Conservation (phyloP, 768 basidiomycete species). For the Lyophyllum semitale region DNA sequence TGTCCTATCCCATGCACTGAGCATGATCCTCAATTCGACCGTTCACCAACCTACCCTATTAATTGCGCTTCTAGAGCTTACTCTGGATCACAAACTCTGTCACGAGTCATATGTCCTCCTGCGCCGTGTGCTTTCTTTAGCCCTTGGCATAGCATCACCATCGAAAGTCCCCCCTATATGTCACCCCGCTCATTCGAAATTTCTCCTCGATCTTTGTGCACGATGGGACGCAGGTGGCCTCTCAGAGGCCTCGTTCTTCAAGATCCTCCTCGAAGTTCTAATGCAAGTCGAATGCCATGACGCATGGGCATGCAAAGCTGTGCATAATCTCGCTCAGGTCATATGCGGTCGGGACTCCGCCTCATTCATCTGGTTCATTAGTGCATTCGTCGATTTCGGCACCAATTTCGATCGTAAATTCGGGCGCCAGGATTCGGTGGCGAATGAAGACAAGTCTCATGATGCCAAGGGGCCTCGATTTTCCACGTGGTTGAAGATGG, state of each 20-base stretch:
- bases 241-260: conserved; percentile 30
- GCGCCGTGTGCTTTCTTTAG: conserved; percentile 37
- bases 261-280: conserved; percentile 32
- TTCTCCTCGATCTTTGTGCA: conserved; percentile 45
- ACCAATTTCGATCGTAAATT: background rate
- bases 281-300: conserved; percentile 4
- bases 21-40: conserved; percentile 45
- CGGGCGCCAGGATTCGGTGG: background rate
- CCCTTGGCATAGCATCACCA: conserved; percentile 30
- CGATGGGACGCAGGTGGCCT: conserved; percentile 35
- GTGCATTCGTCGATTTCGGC: conserved; percentile 24
- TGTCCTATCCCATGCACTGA: conserved; percentile 54
- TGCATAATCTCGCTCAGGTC: conserved; percentile 30
- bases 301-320: conserved; percentile 46
- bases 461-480: conserved; percentile 1
- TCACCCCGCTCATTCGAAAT: conserved; percentile 47
- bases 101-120: conserved; percentile 47
- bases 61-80: conserved; percentile 50
- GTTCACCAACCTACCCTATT: conserved; percentile 51
- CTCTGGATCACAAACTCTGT: conserved; percentile 42
- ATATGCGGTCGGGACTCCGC: conserved; percentile 14
- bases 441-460: background rate
- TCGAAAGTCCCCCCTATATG: conserved; percentile 31
- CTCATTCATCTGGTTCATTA: conserved; percentile 30
- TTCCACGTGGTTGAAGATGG: conserved; percentile 2